A percentile compares a stretch with the other conserved stretches of the same genome.
These are phyloP conservation scores for Vicia sativa DNA, from an alignment of 306 rosid genomes.

Conservation along the genomic window DNA sequence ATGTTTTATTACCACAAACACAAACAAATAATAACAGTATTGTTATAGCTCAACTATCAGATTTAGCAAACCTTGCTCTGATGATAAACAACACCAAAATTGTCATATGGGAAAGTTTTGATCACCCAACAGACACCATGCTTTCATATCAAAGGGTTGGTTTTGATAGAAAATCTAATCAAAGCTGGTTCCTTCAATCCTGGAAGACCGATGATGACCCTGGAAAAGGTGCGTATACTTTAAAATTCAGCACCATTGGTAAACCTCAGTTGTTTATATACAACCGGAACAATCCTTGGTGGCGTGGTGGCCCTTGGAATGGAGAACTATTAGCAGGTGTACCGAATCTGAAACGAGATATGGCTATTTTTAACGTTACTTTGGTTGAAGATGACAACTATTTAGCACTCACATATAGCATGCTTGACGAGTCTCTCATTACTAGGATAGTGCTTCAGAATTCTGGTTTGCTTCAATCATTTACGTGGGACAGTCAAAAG, in stretches of 20 bases:
- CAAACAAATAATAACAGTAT: neutral
- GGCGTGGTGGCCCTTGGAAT: slow-evolving; percentile 42
- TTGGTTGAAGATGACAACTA: slow-evolving; percentile 29
- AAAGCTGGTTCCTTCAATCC: slow-evolving; percentile 38
- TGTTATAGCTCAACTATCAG: slow-evolving; percentile 29
- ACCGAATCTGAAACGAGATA: slow-evolving; percentile 33
- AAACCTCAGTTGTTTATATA: slow-evolving; percentile 48
- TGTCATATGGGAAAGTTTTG: neutral
- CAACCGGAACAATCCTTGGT: slow-evolving; percentile 6
- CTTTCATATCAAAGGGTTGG: slow-evolving; percentile 29
- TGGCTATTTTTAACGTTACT: slow-evolving; percentile 9
- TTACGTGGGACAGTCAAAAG: slow-evolving; percentile 40
- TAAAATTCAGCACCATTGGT: slow-evolving; percentile 41
- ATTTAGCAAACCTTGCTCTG: slow-evolving; percentile 40
- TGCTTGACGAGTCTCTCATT: slow-evolving; percentile 27
- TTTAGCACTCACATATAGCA: slow-evolving; percentile 11
- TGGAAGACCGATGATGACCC: slow-evolving; percentile 38
- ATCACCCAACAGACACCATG: neutral
- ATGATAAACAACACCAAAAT: neutral
- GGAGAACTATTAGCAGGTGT: slow-evolving; percentile 13
- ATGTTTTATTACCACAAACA: slow-evolving; percentile 18
- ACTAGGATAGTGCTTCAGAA: slow-evolving; percentile 33
- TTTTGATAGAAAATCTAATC: slow-evolving; percentile 20
- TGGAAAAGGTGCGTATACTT: slow-evolving; percentile 30
- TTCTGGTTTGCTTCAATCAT: slow-evolving; percentile 36